phyloP scores from a whole-genome alignment of 2,329 filamentous ascomycete genomes.

The Xylariaceae sp. region DNA sequence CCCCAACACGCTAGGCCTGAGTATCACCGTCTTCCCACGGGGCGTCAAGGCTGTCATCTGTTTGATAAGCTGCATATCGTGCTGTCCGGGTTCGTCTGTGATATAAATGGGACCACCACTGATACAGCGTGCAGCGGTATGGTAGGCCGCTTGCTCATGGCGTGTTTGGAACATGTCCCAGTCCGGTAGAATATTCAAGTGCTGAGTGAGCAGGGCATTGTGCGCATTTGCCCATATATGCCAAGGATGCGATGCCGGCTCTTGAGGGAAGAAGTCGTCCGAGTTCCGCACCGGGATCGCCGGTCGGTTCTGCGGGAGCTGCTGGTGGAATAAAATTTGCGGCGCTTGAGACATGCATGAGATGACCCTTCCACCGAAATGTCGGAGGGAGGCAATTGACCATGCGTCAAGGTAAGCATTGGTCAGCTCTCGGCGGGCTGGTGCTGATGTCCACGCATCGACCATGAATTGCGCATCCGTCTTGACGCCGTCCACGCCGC shows the following conservation, averaged over 20 bases:
- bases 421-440: constrained; percentile 65
- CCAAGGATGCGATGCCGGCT: constrained; percentile 80
- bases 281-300: constrained; percentile 76
- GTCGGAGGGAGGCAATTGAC: constrained; percentile 68
- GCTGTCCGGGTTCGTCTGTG: constrained; percentile 79
- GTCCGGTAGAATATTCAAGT: constrained; percentile 83
- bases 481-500: constrained; percentile 82
- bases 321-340: constrained; percentile 77
- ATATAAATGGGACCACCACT: constrained; percentile 92
- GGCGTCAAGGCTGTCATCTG: constrained; percentile 76
- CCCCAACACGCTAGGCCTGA: constrained; percentile 71
- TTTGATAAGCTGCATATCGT: constrained; percentile 67
- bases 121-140: constrained; percentile 84
- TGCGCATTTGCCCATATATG: constrained; percentile 94
- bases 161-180: constrained; percentile 67
- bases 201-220: constrained; percentile 74
- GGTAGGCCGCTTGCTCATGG: constrained; percentile 69
- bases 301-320: constrained; percentile 71
- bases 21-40: constrained; percentile 68
- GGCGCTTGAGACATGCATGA: constrained; percentile 94
- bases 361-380: constrained; percentile 74
- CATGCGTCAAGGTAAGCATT: constrained; percentile 79
- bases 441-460: constrained; percentile 65
- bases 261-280: constrained; percentile 84
- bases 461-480: constrained; percentile 89